Conservation (phyloP, 2,329 filamentous ascomycete species). For the Lachnellula suecica region DNA sequence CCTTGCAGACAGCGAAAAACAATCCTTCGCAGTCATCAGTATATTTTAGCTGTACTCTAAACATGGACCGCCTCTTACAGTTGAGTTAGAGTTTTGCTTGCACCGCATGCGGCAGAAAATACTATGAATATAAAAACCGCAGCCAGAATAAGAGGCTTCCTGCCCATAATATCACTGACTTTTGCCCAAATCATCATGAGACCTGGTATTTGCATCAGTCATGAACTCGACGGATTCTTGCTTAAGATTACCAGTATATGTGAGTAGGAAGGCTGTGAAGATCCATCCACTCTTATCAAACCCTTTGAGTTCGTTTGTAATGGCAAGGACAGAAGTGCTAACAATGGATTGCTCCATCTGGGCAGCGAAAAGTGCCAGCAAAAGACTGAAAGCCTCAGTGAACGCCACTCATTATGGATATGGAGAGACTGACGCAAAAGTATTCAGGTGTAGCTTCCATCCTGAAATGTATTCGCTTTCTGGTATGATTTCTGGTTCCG, state of each 20-base stretch:
- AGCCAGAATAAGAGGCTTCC: neutral
- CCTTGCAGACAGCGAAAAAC: slow-evolving; percentile 3
- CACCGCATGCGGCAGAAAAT: neutral
- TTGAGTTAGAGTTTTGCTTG: neutral
- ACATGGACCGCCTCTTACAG: neutral
- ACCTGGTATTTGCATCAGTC: neutral
- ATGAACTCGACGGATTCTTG: too few species aligned
- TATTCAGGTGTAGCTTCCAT: slow-evolving; percentile 1
- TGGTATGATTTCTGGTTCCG: neutral
- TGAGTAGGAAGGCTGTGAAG: neutral
- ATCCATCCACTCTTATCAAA: neutral
- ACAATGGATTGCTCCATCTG: neutral
- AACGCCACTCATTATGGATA: neutral
- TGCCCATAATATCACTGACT: neutral
- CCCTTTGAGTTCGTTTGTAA: neutral
- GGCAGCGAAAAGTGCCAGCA: neutral
- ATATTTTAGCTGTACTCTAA: neutral
- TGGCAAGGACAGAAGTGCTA: slow-evolving; percentile 1
- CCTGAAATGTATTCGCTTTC: neutral
- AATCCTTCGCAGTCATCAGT: neutral
- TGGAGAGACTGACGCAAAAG: neutral
- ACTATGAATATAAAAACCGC: neutral
- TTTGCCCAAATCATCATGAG: neutral
- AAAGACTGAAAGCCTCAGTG: neutral
- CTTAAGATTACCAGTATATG: neutral